Percentiles rank a stretch among this genome's conserved stretches.
Evolutionary conservation across 805 yeast genomes (phyloP).

Genomic region (Jamesozyma piceae): DNA sequence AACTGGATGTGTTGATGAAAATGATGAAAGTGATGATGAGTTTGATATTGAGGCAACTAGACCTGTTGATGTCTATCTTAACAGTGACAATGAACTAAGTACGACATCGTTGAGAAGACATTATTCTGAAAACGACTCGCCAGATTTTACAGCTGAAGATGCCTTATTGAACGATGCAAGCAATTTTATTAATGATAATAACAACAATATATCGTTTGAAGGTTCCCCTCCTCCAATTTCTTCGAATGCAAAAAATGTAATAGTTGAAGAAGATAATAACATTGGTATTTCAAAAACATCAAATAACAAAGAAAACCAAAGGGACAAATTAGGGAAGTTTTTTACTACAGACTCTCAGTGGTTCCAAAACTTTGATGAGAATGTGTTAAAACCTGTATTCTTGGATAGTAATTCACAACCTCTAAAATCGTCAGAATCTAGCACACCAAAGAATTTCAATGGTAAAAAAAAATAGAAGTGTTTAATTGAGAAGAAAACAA

Average conservation of each 20-base stretch:
- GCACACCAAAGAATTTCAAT: conserved; percentile 1
- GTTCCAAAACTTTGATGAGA: conserved; percentile 91
- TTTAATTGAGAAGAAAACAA: background rate
- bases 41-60: conserved; percentile 79
- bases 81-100: background rate
- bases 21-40: conserved; percentile 79
- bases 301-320: conserved; percentile 6
- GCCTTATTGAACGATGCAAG: conserved; percentile 6
- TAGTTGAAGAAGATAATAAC: background rate
- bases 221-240: background rate
- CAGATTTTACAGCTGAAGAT: conserved; percentile 12
- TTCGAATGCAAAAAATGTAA: background rate
- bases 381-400: conserved; percentile 83
- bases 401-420: conserved; percentile 41
- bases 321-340: conserved; percentile 15
- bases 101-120: conserved; percentile 5
- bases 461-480: background rate
- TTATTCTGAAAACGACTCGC: conserved; percentile 25
- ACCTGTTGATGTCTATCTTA: conserved; percentile 7
- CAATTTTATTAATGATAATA: conserved; percentile 2
- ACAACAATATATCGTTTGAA: background rate
- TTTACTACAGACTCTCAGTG: conserved; percentile 49
- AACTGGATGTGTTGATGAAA: conserved; percentile 79
- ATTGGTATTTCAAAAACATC: conserved; percentile 1
- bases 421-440: background rate